Evolutionary conservation across 495 filamentous ascomycete genomes (phyloP).

Genomic region (Neurospora sp.): DNA sequence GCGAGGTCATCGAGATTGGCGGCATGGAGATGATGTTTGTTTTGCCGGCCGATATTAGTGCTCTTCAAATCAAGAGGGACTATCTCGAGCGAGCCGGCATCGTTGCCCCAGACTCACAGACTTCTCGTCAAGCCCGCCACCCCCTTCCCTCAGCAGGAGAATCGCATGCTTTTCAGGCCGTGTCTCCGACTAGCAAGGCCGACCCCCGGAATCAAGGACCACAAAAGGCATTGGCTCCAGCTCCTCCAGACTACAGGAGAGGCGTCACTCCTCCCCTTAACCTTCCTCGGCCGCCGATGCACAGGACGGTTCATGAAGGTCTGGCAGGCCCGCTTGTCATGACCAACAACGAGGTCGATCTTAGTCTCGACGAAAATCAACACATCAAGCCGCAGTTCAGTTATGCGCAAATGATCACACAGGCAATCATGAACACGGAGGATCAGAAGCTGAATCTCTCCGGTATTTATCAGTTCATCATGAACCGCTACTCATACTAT

Average conservation of each 20-base stretch:
- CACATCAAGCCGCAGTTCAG: constrained; percentile 92
- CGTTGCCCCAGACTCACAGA: constrained; percentile 15
- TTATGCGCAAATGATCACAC: constrained; percentile 94
- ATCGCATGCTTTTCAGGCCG: constrained; percentile 15
- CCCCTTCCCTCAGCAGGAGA: constrained; percentile 40
- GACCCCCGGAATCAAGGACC: constrained; percentile 5
- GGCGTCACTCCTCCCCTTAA: constrained; percentile 53
- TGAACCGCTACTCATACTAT: constrained; percentile 81
- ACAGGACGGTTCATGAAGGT: constrained; percentile 32
- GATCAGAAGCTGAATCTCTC: constrained; percentile 81
- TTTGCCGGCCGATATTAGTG: constrained; percentile 52
- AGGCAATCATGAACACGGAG: constrained; percentile 75
- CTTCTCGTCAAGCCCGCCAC: constrained; percentile 25
- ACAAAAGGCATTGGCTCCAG: constrained; percentile 53
- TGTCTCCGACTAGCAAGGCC: constrained; percentile 19
- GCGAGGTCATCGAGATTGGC: constrained; percentile 80
- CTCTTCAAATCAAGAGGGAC: constrained; percentile 43
- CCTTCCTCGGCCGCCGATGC: constrained; percentile 21
- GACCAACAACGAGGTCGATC: constrained; percentile 56
- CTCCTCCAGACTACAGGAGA: constrained; percentile 57
- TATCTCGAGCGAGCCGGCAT: constrained; percentile 44
- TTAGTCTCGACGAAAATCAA: constrained; percentile 67
- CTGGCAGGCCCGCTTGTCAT: constrained; percentile 33
- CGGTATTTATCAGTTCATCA: constrained; percentile 89
- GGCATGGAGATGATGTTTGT: constrained; percentile 98